Evolutionary conservation across 441 rosid species (phyloP).

Genomic region (Omphalea diandra): DNA sequence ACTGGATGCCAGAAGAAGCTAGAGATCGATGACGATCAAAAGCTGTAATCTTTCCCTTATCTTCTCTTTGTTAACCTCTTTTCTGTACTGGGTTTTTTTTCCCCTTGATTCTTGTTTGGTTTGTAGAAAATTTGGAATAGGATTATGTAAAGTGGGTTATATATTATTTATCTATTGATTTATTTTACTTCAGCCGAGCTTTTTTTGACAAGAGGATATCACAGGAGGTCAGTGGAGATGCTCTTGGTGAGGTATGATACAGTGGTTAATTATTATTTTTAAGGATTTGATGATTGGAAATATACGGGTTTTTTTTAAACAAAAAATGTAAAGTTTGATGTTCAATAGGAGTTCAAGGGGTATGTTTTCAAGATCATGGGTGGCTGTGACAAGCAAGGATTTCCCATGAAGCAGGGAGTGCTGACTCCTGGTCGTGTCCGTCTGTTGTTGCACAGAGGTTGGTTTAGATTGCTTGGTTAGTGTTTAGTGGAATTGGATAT

Average conservation of each 20-base stretch:
- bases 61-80: too few species aligned
- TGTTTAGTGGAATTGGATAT: background rate
- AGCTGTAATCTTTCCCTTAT: conserved; percentile 36
- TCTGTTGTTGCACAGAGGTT: conserved; percentile 46
- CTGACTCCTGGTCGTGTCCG: conserved; percentile 51
- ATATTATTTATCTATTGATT: too few species aligned
- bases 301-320: background rate
- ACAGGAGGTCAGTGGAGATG: conserved; percentile 53
- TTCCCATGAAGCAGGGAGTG: conserved; percentile 54
- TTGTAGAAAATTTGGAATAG: background rate
- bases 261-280: background rate
- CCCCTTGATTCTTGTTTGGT: background rate
- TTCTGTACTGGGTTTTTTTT: background rate
- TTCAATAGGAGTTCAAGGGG: conserved; percentile 41
- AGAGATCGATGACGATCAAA: conserved; percentile 63
- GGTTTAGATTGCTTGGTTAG: background rate
- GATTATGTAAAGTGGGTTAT: background rate
- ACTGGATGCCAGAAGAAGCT: conserved; percentile 76
- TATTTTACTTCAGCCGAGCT: conserved; percentile 25
- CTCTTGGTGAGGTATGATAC: conserved; percentile 46
- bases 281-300: background rate
- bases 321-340: background rate
- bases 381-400: conserved; percentile 55
- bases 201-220: conserved; percentile 54
- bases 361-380: conserved; percentile 50